phyloP scores from a whole-genome alignment of 345 rosid genomes.

The Salix dunnii region DNA sequence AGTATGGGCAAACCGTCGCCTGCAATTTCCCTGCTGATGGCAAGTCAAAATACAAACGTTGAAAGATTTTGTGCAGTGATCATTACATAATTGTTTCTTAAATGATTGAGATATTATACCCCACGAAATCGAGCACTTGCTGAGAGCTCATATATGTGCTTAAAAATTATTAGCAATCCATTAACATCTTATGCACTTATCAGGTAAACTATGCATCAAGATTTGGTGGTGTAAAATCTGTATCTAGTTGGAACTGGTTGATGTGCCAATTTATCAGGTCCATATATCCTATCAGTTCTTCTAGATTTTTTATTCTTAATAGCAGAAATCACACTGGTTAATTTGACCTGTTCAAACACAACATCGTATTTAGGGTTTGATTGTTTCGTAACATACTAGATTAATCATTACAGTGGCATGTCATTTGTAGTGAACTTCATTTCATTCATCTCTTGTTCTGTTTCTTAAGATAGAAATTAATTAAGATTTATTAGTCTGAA shows the following conservation, averaged over 20 bases:
- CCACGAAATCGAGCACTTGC: slow-evolving; percentile 48
- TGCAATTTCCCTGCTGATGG: slow-evolving; percentile 42
- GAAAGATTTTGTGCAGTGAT: slow-evolving; percentile 18
- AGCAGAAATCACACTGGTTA: slow-evolving; percentile 1
- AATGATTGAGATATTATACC: slow-evolving; percentile 52
- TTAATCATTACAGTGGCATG: not conserved
- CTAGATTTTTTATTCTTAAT: not conserved
- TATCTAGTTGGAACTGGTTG: slow-evolving; percentile 22
- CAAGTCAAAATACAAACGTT: slow-evolving; percentile 45
- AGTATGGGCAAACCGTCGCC: slow-evolving; percentile 43
- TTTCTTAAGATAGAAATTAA: not conserved
- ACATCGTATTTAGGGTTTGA: slow-evolving; percentile 3
- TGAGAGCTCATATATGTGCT: slow-evolving; percentile 22
- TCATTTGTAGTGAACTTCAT: not conserved
- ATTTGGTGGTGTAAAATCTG: slow-evolving; percentile 23
- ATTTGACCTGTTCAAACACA: slow-evolving; percentile 4
- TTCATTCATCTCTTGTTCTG: not conserved
- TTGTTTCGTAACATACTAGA: not conserved
- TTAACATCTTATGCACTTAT: slow-evolving; percentile 20
- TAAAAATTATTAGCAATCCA: slow-evolving; percentile 18
- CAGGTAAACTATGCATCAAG: slow-evolving; percentile 21
- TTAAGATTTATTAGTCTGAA: not conserved
- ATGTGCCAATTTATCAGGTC: slow-evolving; percentile 9
- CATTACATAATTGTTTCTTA: slow-evolving; percentile 30
- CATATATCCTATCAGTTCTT: not conserved